Evolutionary conservation across 192 early-diverging fungal genomes (phyloP), one percentile per base, ranked within the genome.

Genomic region (Coemansia sp.): DNA sequence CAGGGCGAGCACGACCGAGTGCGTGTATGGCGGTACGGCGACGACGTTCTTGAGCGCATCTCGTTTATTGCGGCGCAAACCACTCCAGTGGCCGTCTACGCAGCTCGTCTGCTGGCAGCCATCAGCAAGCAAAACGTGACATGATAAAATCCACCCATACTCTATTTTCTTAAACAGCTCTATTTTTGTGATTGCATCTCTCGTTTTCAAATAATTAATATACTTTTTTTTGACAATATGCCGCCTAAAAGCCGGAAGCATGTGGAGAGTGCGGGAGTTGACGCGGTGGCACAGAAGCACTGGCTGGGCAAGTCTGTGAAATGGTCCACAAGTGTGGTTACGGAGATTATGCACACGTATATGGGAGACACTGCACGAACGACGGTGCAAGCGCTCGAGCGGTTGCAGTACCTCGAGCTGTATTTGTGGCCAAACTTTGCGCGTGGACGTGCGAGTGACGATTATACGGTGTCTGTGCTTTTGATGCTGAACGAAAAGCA

Each of bases 401-500:
- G 75, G 19, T 21, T 23, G 17, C 75, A 72, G 69, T 77, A 77
- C 21, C 58, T 77, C n/a, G 75, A 77, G 62, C 58, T 7, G 9
- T 94, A 90, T 64, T 78, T 97, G 14, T 95, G 93, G 95, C 90
- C 88, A 0, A 62, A 85, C 69, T 95, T 61, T 29, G 2, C n/a
- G 1, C 17, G 31, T 8, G 55, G 39, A 10, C 4, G 41, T 12
- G n/a, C 41, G 22, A 65, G 77, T 2, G 68, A 84, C 7, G 71
- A 71, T 37, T 87, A 92, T 57, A 68, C 90, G 4, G 50, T 96
- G 9, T 92, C 94, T 2, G 90, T 96, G 16, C 85, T 91, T 6
- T 57, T 94, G 49, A 85, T 98, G 80, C 66, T 94, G 7, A 97
- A 97, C 75, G 96, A 96, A 69, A 97, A 98, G 76, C 86, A 85